A percentile compares a stretch with the other conserved stretches of the same genome.
Evolutionary conservation across 2,329 filamentous ascomycete species (phyloP).

Genomic region (Penicillium sp.): DNA sequence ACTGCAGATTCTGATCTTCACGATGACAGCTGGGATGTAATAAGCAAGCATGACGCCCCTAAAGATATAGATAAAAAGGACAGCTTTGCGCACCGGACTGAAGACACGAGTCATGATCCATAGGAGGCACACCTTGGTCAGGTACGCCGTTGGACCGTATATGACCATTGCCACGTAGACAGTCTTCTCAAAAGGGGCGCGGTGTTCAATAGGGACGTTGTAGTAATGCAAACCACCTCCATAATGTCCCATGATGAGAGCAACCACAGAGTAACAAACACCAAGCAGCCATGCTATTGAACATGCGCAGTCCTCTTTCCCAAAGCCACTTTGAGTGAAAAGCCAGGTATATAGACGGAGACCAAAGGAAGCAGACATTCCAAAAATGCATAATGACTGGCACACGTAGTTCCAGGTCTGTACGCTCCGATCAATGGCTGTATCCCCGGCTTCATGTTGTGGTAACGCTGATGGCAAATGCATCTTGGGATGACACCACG

Average conservation of each 20-base stretch:
- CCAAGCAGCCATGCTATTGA: slow-evolving; percentile 19
- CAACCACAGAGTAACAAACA: slow-evolving; percentile 22
- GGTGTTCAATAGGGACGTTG: no score
- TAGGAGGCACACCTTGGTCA: slow-evolving; percentile 44
- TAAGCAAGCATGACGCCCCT: slow-evolving; percentile 40
- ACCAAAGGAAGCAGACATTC: slow-evolving; percentile 26
- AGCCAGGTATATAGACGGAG: slow-evolving; percentile 25
- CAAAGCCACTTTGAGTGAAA: slow-evolving; percentile 22
- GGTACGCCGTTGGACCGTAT: slow-evolving; percentile 47
- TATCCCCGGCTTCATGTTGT: neutral
- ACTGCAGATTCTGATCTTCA: slow-evolving; percentile 44
- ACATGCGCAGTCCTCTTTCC: slow-evolving; percentile 27
- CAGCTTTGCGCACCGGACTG: slow-evolving; percentile 39
- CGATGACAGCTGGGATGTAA: slow-evolving; percentile 42
- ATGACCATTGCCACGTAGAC: no score
- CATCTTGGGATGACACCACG: no score
- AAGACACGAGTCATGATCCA: slow-evolving; percentile 47
- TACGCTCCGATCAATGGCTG: slow-evolving; percentile 15
- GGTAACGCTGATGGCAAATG: no score
- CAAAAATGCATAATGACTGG: slow-evolving; percentile 28
- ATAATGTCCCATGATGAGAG: slow-evolving; percentile 30
- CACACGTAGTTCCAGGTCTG: slow-evolving; percentile 27
- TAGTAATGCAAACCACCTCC: slow-evolving; percentile 39
- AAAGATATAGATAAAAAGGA: slow-evolving; percentile 40
- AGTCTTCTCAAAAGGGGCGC: no score